These are phyloP conservation scores for Helenozyma rhizophorensis DNA, from an alignment of 805 yeast genomes.

Conservation along the genomic window DNA sequence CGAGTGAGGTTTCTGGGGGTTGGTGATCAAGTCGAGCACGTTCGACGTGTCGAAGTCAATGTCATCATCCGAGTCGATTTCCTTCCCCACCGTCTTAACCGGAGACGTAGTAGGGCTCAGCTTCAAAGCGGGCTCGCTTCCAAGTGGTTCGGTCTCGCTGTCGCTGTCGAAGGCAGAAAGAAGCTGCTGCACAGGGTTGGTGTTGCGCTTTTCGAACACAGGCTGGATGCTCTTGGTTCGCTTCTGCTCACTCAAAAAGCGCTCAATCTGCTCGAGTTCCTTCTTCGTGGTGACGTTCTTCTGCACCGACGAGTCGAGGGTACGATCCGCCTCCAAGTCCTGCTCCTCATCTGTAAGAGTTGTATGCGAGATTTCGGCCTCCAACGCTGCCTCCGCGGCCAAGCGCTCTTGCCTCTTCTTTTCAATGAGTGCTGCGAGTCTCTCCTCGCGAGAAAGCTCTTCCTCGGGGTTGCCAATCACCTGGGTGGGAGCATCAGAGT, in stretches of 20 bases:
- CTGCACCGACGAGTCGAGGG: conserved; percentile 18
- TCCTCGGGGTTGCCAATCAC: too few species aligned
- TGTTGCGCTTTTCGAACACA: conserved; percentile 20
- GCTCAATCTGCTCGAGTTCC: conserved; percentile 29
- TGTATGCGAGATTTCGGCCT: conserved; percentile 28
- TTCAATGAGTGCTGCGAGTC: too few species aligned
- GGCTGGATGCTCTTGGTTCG: conserved; percentile 30
- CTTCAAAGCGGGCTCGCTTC: conserved; percentile 8
- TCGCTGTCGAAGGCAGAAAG: conserved; percentile 31
- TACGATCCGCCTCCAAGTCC: conserved; percentile 25
- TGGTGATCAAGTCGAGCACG: conserved; percentile 9
- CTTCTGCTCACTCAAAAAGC: conserved; percentile 31
- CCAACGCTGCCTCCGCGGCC: conserved; percentile 10
- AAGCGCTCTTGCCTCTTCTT: too few species aligned
- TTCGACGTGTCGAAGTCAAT: conserved; percentile 8
- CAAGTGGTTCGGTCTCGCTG: conserved; percentile 16
- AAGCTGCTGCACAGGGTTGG: conserved; percentile 28
- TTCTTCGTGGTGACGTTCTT: conserved; percentile 17
- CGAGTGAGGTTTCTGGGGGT: conserved; percentile 1
- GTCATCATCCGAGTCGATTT: conserved; percentile 6
- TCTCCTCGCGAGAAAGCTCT: too few species aligned
- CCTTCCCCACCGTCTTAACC: conserved; percentile 5
- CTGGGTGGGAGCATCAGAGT: conserved; percentile 5
- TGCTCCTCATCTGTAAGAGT: conserved; percentile 39
- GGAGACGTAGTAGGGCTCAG: conserved; percentile 36